Evolutionary conservation across 2,329 filamentous ascomycete genomes (phyloP).

Genomic region (Pestalotiopsis sp.): DNA sequence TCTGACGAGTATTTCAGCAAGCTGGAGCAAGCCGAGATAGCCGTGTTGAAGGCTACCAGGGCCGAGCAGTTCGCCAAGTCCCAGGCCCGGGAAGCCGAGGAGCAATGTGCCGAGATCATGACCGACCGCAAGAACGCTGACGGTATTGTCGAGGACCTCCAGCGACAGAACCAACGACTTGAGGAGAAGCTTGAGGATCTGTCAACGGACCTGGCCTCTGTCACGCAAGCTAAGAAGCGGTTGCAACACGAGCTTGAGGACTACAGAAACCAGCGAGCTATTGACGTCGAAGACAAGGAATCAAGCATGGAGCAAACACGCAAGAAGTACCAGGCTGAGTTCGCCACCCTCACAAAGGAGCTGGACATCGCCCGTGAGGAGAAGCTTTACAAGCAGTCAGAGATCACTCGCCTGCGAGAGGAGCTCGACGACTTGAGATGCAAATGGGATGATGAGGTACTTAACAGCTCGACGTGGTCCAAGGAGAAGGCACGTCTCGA

Average conservation of each 20-base stretch:
- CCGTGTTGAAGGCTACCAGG: conserved; percentile 86
- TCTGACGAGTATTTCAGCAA: conserved; percentile 97
- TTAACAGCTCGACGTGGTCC: conserved; percentile 97
- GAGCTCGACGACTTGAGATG: conserved; percentile 92
- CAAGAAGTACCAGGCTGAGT: conserved; percentile 95
- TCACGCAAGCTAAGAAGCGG: conserved; percentile 86
- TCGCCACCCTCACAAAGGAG: conserved; percentile 86
- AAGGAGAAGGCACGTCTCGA: conserved; percentile 96
- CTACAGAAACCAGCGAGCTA: conserved; percentile 91
- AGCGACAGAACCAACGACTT: conserved; percentile 84
- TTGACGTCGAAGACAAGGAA: conserved; percentile 97
- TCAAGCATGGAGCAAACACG: conserved; percentile 94
- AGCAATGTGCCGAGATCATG: conserved; percentile 87
- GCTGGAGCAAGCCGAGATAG: conserved; percentile 94
- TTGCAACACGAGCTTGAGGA: conserved; percentile 97
- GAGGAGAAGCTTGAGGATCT: conserved; percentile 92
- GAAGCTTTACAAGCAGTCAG: conserved; percentile 80
- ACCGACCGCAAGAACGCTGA: conserved; percentile 92
- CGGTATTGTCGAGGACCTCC: conserved; percentile 82
- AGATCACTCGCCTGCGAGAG: conserved; percentile 87
- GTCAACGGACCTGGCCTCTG: conserved; percentile 84
- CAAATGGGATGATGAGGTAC: conserved; percentile 97
- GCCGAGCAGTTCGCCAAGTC: conserved; percentile 94
- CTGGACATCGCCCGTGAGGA: conserved; percentile 93
- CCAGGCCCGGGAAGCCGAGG: conserved; percentile 88